Conservation (phyloP, 2,329 filamentous ascomycete species). For the Pseudomassariella vexata region DNA sequence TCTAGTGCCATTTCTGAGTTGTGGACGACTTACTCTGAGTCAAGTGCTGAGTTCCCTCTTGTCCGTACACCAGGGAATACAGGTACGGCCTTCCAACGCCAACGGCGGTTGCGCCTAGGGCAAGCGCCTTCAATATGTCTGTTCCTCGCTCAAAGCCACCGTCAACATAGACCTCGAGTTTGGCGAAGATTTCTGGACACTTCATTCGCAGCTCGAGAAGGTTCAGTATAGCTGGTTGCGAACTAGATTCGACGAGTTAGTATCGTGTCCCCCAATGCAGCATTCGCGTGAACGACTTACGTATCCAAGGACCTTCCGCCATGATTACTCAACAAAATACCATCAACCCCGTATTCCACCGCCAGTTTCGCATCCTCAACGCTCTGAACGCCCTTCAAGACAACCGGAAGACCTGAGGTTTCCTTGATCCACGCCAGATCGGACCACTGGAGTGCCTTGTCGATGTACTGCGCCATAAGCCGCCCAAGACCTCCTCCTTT, state of each 20-base stretch:
- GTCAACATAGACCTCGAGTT: constrained; percentile 47
- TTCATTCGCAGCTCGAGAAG: constrained; percentile 43
- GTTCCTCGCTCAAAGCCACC: constrained; percentile 47
- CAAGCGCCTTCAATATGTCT: constrained; percentile 48
- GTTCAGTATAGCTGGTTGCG: constrained; percentile 41
- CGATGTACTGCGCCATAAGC: constrained; percentile 45
- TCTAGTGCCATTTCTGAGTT: no score
- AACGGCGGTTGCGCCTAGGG: constrained; percentile 47
- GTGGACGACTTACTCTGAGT: constrained; percentile 43
- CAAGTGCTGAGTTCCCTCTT: constrained; percentile 47
- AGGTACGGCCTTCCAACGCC: constrained; percentile 47
- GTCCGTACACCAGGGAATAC: constrained; percentile 40
- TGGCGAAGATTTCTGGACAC: constrained; percentile 42
- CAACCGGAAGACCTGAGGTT: constrained; percentile 41
- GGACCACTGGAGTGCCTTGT: constrained; percentile 44
- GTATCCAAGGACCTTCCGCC: constrained; percentile 51
- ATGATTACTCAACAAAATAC: constrained; percentile 52
- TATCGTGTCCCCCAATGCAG: no score
- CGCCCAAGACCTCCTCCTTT: constrained; percentile 47
- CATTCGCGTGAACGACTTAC: constrained; percentile 21
- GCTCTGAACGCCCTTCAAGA: constrained; percentile 51
- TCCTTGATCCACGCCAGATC: constrained; percentile 47
- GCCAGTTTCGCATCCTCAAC: constrained; percentile 49
- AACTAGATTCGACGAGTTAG: constrained; percentile 7
- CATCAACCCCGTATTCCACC: constrained; percentile 41